Evolutionary conservation across 495 filamentous ascomycete species (phyloP).

Genomic region (Talaromyces thailandensis): DNA sequence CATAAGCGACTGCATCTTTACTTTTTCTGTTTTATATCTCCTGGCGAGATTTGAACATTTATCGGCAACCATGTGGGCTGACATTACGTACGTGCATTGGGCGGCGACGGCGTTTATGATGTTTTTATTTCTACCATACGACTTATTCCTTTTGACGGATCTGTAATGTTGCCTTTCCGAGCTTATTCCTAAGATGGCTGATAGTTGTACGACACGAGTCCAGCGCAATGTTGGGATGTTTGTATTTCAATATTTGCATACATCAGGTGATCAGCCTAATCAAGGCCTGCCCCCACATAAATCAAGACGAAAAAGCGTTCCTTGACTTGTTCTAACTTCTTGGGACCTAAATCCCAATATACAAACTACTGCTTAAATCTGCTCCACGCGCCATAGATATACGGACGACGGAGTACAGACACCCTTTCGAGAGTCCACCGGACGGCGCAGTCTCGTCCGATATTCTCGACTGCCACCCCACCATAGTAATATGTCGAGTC

Average conservation of each 20-base stretch:
- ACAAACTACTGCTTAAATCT: background rate
- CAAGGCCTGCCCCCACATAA: background rate
- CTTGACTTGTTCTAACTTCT: background rate
- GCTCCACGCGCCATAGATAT: background rate
- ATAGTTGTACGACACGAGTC: background rate
- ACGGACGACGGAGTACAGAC: background rate
- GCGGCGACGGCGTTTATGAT: background rate
- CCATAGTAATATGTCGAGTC: background rate
- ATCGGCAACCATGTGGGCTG: background rate
- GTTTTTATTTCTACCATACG: background rate
- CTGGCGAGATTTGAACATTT: constrained; percentile 1
- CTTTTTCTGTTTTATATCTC: constrained; percentile 7
- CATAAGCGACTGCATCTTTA: constrained; percentile 4
- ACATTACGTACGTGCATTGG: background rate
- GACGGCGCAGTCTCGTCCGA: constrained; percentile 2
- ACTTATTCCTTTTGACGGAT: background rate
- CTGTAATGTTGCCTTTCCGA: background rate
- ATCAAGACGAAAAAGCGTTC: background rate
- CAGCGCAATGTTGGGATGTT: background rate
- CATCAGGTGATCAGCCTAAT: background rate
- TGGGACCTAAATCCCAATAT: background rate
- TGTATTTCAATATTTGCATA: background rate
- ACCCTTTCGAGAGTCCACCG: background rate
- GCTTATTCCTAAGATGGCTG: background rate
- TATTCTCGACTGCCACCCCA: background rate